A percentile compares a stretch with the other conserved stretches of the same genome.
Conservation (phyloP, 352 stramenopile genomes). For the Pythium brassicae region DNA sequence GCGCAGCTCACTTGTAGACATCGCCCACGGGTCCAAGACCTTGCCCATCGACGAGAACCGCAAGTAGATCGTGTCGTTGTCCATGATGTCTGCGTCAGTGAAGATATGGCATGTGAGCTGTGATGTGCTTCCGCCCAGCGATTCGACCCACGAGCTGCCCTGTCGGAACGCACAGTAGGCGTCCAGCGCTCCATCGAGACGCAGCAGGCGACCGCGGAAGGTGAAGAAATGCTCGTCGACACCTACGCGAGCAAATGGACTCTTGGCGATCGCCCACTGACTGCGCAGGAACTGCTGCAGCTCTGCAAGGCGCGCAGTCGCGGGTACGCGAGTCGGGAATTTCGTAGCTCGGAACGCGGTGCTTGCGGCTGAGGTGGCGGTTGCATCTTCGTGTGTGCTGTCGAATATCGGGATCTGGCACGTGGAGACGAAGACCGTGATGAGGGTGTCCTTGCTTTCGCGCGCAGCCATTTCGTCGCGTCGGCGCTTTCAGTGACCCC, state of each 20-base stretch:
- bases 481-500: too few species aligned
- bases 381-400: too few species aligned
- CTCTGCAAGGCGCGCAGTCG: constrained; percentile 35
- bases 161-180: constrained; percentile 47
- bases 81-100: constrained; percentile 38
- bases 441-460: background rate
- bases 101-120: background rate
- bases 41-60: constrained; percentile 60
- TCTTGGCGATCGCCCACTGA: constrained; percentile 68
- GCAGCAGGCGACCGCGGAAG: constrained; percentile 63
- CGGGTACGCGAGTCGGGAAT: constrained; percentile 47
- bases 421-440: constrained; percentile 60
- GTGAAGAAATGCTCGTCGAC: constrained; percentile 61
- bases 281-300: constrained; percentile 51
- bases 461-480: too few species aligned
- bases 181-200: constrained; percentile 56
- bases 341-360: constrained; percentile 42
- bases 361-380: too few species aligned
- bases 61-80: constrained; percentile 73
- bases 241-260: constrained; percentile 33
- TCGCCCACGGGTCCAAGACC: constrained; percentile 66
- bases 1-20: constrained; percentile 73
- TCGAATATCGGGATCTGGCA: constrained; percentile 37
- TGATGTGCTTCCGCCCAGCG: too few species aligned
- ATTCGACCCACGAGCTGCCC: background rate